These are phyloP conservation scores for Lathyrus oleraceus DNA, from an alignment of 306 rosid genomes.

Conservation along the genomic window DNA sequence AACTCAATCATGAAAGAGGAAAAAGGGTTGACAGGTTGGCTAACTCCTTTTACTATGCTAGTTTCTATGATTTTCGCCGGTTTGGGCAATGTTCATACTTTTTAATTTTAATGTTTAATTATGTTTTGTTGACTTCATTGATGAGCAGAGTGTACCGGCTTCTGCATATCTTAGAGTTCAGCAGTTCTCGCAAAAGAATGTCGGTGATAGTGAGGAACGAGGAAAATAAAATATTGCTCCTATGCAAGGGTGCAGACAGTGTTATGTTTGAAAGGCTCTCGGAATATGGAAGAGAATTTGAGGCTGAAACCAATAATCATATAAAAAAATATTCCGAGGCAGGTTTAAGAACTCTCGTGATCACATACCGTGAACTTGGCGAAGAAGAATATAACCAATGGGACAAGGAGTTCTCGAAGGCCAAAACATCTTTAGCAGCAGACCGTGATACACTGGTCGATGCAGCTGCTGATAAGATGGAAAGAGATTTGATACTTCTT, in stretches of 20 bases:
- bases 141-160: constrained; percentile 63
- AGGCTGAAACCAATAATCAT: constrained; percentile 68
- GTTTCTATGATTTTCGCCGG: background rate
- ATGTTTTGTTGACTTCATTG: constrained; percentile 30
- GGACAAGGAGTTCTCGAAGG: constrained; percentile 61
- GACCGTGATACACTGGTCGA: constrained; percentile 60
- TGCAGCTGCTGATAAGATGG: constrained; percentile 64
- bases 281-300: constrained; percentile 62
- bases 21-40: constrained; percentile 83
- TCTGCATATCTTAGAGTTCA: constrained; percentile 81
- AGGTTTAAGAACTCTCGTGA: constrained; percentile 82
- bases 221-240: constrained; percentile 64
- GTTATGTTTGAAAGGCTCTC: constrained; percentile 77
- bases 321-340: constrained; percentile 76
- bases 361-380: constrained; percentile 63
- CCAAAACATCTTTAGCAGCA: constrained; percentile 61
- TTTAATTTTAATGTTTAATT: constrained; percentile 16
- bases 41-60: constrained; percentile 43
- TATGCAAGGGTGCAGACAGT: constrained; percentile 96
- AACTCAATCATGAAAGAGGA: constrained; percentile 54
- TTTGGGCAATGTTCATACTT: background rate
- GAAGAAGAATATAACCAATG: constrained; percentile 64
- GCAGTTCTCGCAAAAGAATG: constrained; percentile 92
- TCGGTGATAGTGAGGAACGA: constrained; percentile 78
- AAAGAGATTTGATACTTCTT: constrained; percentile 68